These are phyloP conservation scores for Chlorella variabilis DNA, from an alignment of 163 green algal genomes.

Conservation along the genomic window DNA sequence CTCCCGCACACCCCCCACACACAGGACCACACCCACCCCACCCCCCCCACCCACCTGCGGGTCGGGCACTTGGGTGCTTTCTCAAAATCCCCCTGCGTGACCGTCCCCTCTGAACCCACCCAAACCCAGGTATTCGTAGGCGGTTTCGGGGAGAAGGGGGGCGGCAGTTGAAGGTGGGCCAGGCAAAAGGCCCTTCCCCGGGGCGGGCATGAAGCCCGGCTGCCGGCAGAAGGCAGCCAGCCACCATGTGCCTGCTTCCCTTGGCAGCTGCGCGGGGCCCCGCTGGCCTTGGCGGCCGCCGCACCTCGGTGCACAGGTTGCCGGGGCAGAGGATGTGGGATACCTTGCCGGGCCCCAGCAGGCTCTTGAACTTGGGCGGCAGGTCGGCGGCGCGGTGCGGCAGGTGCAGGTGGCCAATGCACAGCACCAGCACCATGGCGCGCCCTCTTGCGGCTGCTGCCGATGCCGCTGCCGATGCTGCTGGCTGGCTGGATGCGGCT, in stretches of 20 bases:
- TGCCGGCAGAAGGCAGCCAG: too few species aligned
- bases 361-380: constrained; percentile 89
- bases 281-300: not conserved
- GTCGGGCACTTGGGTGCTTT: constrained; percentile 74
- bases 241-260: too few species aligned
- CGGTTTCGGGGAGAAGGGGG: constrained; percentile 51
- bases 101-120: constrained; percentile 84
- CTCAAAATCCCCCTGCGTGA: constrained; percentile 94
- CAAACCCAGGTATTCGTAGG: constrained; percentile 89
- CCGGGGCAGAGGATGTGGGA: constrained; percentile 90
- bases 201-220: not conserved
- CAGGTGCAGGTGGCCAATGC: constrained; percentile 94
- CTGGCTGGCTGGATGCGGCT: not conserved
- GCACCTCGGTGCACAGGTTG: constrained; percentile 92
- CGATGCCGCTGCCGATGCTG: not conserved
- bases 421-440: constrained; percentile 93
- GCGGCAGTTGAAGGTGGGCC: not conserved
- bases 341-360: constrained; percentile 95
- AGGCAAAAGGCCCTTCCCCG: too few species aligned
- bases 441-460: too few species aligned
- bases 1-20: too few species aligned
- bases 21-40: not conserved
- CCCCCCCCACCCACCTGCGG: constrained; percentile 43
- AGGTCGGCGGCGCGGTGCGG: constrained; percentile 86
- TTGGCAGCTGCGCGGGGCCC: too few species aligned